phyloP scores from a whole-genome alignment of 306 rosid genomes.

The Sindora glabra region DNA sequence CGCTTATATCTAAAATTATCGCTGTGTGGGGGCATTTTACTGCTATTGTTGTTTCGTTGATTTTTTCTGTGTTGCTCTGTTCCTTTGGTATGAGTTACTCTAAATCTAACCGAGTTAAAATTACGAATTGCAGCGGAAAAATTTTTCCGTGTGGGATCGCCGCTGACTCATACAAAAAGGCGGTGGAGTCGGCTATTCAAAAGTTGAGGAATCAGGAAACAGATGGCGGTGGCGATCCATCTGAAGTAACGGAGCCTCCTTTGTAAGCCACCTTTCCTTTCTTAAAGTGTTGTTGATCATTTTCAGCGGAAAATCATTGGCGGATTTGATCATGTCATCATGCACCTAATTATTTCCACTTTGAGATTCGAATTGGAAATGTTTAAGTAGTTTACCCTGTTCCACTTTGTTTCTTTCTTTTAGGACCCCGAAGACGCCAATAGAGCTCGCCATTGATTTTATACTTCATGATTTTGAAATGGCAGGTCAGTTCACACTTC shows the following conservation, averaged over 20 bases:
- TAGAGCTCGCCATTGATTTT: slow-evolving; percentile 86
- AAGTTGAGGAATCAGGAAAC: slow-evolving; percentile 47
- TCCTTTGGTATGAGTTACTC: background rate
- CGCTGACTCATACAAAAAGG: slow-evolving; percentile 76
- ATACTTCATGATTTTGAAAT: slow-evolving; percentile 92
- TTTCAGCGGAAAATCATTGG: slow-evolving; percentile 15
- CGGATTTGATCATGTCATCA: background rate
- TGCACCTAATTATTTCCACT: background rate
- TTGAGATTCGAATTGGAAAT: background rate
- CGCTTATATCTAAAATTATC: background rate
- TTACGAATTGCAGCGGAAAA: slow-evolving; percentile 53
- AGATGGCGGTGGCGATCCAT: slow-evolving; percentile 19
- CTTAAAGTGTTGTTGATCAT: slow-evolving; percentile 11
- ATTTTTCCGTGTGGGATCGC: slow-evolving; percentile 80
- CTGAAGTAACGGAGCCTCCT: slow-evolving; percentile 35
- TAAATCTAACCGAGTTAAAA: background rate
- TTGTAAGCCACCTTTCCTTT: slow-evolving; percentile 27
- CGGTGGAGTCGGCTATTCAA: slow-evolving; percentile 81
- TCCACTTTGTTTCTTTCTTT: background rate
- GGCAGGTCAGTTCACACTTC: slow-evolving; percentile 64
- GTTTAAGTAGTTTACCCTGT: background rate
- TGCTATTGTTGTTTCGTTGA: background rate
- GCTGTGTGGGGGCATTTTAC: background rate
- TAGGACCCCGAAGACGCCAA: slow-evolving; percentile 63
- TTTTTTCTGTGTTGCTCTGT: background rate